phyloP scores from a whole-genome alignment of 169 alveolate species.

The Miamiensis avidus region DNA sequence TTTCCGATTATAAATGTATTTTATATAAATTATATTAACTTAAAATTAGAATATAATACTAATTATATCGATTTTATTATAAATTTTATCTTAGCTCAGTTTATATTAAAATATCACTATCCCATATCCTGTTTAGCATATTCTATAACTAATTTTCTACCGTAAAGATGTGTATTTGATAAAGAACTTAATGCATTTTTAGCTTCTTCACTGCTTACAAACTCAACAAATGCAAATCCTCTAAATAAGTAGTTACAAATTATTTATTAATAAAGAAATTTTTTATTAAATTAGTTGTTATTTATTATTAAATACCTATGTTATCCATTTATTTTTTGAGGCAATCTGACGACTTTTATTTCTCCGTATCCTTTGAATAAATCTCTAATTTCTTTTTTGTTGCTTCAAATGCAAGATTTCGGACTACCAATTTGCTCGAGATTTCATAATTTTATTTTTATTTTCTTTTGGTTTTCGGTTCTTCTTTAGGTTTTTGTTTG shows the following conservation, averaged over 20 bases:
- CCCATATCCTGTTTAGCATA: constrained; percentile 63
- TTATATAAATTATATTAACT: too few relatives aligned
- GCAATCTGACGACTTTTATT: constrained; percentile 76
- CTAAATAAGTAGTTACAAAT: background rate
- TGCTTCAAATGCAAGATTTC: constrained; percentile 84
- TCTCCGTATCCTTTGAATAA: constrained; percentile 78
- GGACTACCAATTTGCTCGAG: constrained; percentile 70
- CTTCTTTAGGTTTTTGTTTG: constrained; percentile 30
- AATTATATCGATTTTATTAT: too few relatives aligned
- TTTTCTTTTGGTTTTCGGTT: constrained; percentile 38
- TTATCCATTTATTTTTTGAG: constrained; percentile 75
- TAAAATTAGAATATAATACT: too few relatives aligned
- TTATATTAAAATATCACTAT: background rate
- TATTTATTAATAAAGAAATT: background rate
- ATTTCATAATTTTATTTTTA: constrained; percentile 29
- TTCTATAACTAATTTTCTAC: constrained; percentile 71
- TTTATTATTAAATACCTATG: constrained; percentile 39
- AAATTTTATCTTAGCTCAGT: too few relatives aligned
- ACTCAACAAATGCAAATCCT: constrained; percentile 81
- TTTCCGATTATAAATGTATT: too few relatives aligned
- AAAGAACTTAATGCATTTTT: constrained; percentile 55
- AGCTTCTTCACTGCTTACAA: constrained; percentile 71
- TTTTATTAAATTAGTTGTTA: too few relatives aligned
- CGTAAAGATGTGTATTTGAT: constrained; percentile 70
- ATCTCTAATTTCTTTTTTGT: constrained; percentile 69